Evolutionary conservation across 176 grass and related monocot species (phyloP), one percentile per base, ranked within the genome.

Genomic region (Leersia perrieri): DNA sequence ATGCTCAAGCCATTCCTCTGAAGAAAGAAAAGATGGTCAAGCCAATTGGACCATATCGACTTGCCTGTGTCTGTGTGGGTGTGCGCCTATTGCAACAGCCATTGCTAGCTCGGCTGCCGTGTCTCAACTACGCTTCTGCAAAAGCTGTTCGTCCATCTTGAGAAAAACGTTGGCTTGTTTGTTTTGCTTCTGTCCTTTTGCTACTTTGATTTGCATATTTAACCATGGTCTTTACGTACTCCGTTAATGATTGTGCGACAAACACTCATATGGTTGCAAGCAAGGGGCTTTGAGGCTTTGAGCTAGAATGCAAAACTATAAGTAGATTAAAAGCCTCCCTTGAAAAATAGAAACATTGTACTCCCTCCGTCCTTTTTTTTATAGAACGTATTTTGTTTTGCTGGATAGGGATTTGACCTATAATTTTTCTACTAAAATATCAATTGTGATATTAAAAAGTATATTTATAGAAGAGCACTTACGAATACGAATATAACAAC

Each of bases 81-180:
- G n/a, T n/a, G n/a, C n/a, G 73, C 73, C 42, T 31, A 13, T 73
- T 78, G 67, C 66, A 41, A 53, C 35, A 70, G n/a, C n/a, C n/a
- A 39, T 39, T 23, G 39, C 53, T 63, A 30, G 64, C 64, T 80
- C 77, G 45, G 64, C 65, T 42, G 73, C 66, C 29, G 61, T 5
- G 25, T 18, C 42, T 33, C 60, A 12, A 58, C 7, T 0, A 53
- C 5, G 1, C 66, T 26, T 41, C 58, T 86, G 76, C 62, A 41
- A 45, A 45, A 65, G 45, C 62, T 80, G 76, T 11, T 36, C 69
- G 0, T 75, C 71, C 67, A 66, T 88, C 67, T 83, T 20, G 74
- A 78, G 67, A 45, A 83, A 78, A 66, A 78, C 38, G 12, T 72
- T 61, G 26, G 5, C 0, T 10, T 20, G 3, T 16, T 38, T 47